Percentiles rank a stretch among this genome's conserved stretches.
Conservation (phyloP, 495 filamentous ascomycete genomes). For the Penicillium egyptiacum region DNA sequence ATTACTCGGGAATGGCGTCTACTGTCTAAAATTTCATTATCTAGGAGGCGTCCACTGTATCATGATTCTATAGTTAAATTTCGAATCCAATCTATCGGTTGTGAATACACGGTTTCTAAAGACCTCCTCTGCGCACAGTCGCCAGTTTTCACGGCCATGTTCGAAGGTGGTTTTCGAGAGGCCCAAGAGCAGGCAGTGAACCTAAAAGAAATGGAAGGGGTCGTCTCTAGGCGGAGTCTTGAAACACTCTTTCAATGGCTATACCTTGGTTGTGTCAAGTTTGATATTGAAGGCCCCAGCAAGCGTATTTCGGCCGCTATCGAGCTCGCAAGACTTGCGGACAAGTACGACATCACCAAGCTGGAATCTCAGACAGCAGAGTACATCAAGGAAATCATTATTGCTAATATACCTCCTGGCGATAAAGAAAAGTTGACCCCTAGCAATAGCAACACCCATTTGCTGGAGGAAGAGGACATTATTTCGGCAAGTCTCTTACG, state of each 20-base stretch:
- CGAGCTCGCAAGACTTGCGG: conserved; percentile 32
- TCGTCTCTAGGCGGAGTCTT: conserved; percentile 24
- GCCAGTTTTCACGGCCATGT: conserved; percentile 26
- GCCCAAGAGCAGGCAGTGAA: conserved; percentile 16
- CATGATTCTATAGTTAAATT: conserved; percentile 6
- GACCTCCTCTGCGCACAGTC: conserved; percentile 29
- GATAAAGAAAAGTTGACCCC: conserved; percentile 17
- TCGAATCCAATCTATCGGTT: conserved; percentile 9
- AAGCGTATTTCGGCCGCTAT: conserved; percentile 24
- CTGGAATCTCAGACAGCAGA: conserved; percentile 24
- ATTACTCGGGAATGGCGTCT: too few species aligned
- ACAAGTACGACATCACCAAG: conserved; percentile 23
- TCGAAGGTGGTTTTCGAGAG: conserved; percentile 26
- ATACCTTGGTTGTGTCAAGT: conserved; percentile 22
- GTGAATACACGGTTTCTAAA: conserved; percentile 28
- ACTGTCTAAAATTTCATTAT: not conserved
- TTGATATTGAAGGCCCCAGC: conserved; percentile 15
- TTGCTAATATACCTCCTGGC: conserved; percentile 2
- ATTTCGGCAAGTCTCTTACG: conserved; percentile 21
- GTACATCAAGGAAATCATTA: conserved; percentile 22
- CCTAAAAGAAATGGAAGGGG: conserved; percentile 25
- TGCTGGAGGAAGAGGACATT: conserved; percentile 2
- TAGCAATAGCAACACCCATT: conserved; percentile 18
- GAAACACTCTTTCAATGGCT: conserved; percentile 34
- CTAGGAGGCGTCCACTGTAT: conserved; percentile 14